Evolutionary conservation across 2,329 filamentous ascomycete species (phyloP), one percentile per base, ranked within the genome.

Genomic region (Colletotrichum endophyticum): DNA sequence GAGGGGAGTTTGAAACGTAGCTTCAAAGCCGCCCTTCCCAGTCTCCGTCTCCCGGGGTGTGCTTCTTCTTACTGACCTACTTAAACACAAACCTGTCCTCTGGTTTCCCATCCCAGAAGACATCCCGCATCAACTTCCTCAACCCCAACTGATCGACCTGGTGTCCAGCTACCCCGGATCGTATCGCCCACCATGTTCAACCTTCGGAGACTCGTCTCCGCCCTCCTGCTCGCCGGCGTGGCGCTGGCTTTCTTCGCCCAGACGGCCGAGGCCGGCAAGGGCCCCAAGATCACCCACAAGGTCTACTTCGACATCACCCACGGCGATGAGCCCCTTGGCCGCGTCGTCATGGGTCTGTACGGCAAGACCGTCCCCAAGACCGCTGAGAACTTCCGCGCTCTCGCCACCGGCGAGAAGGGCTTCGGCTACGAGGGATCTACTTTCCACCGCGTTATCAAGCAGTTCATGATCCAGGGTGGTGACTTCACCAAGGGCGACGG

Each of bases 231-330:
- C 83, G 85, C 98, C 81, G 93, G 95, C 81, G 89, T 96, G 81
- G 90, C 91, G 80, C 89, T 96, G 84, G 87, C 96, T 80, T 92
- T 95, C 88, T 92, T 98, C 84, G 90, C 94, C 80, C 93, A 95
- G 86, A 91, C 92, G 39, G 92, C 91, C 76, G 92, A 94, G 81
- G 94, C 95, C 71, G 89, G 89, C 80, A 95, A 96, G 89, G 96
- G 97, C 63, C 96, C 95, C 78, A 98, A 97, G 92, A 96, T 98
- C 89, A 98, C 96, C 82, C 90, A 95, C 90, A 98, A 98, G 92
- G 95, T 97, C 87, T 97, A 92, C 90, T 96, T 98, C 85, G 95
- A 97, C 86, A 93, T 98, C 80, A 87, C 90, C 82, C 93, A 95
- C 82, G 95, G 94, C 82, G 95, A 95, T 79, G 89, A 95, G 86